Base-by-base conservation (phyloP, 2,329 filamentous ascomycete genomes). In the Calonectria montana region DNA sequence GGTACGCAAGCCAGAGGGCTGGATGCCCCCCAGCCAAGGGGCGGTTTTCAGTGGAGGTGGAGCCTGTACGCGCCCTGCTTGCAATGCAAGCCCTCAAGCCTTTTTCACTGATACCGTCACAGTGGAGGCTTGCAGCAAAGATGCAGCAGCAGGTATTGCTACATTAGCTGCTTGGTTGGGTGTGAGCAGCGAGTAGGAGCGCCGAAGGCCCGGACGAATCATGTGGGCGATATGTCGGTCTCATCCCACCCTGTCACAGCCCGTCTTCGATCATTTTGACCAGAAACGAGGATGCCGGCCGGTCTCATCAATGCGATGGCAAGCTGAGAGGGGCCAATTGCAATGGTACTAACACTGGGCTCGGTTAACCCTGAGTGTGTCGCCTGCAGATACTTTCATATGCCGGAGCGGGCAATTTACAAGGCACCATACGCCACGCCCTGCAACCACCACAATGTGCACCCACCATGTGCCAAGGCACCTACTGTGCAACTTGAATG, bases 231-330 rank as follows among this genome's bases (percentile, higher is more conserved):
- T 21, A 53, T 66, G 53, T 16, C 45, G 39, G 39, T 63, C 55
- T 50, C 63, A 47, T 66, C 48, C 53, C 35, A 45, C 47, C 45
- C 65, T n/a, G 65, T 59, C 41, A 47, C 50, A 61, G 55, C 13
- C 65, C 27, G 53, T 48, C 50, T 55, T 18, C 35, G 43, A 45
- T 37, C 50, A 67, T 50, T 55, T 45, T 62, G 57, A 15, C 57
- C 65, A 62, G 65, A 67, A 50, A 62, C 57, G 53, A 37, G 21
- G 41, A 48, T 64, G 63, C 55, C 37, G 37, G 57, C 55, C 47
- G 55, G 47, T 67, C 63, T 71, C 57, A 67, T 71, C 47, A 70
- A 71, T 71, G 69, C 69, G 23, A 61, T 61, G 55, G 45, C 61
- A 67, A 47, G n/a, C 27, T 55, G 41, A 43, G n/a, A 53, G 62